Evolutionary conservation across 352 stramenopile genomes (phyloP), one percentile per base, ranked within the genome.

Genomic region (Globisporangium cylindrosporum): DNA sequence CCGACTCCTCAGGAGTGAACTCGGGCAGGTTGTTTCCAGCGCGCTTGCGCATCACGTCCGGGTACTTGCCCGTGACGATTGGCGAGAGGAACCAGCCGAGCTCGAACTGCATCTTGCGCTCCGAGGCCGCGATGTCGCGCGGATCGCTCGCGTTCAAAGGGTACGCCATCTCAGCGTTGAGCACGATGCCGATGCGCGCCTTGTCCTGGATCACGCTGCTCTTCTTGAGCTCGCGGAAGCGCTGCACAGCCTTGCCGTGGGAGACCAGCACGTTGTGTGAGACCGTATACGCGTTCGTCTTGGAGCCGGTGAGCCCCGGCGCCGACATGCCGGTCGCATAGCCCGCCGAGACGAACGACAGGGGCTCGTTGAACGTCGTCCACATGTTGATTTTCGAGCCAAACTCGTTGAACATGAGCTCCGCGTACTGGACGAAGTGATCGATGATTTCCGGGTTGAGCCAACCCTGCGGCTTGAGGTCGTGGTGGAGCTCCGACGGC

Each of bases 361-460:
- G 91, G 1, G 91, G 80, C 75, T 99, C 97, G 71, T 99, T 99
- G 62, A 99, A 88, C 12, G 95, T 98, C 32, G 97, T 89, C 95
- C 95, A 99, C 61, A 82, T 78, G 67, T 97, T 91, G 24, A 98
- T 88, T 38, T 95, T 86, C 67, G 90, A 73, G 20, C 95, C 95
- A 75, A 98, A 98, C 43, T 83, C 81, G 59, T 97, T 95, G 32
- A 76, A 97, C 76, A 98, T 97, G n/a, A 98, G 71, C 48, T 83
- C 56, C 15, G 80, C 64, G 98, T 77, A 34, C 92, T 93, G 32
- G 73, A 96, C 91, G 62, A 97, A 92, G 78, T 98, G 92, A 75
- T 90, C 93, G 9, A 92, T 75, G 22, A 92, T 87, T 22, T 75
- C 75, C 22, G 22, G 22, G 61, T 88, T 88, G 24, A 93, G 62